These are phyloP conservation scores for Vigna nakashimae DNA, from an alignment of 306 rosid genomes.

Conservation along the genomic window DNA sequence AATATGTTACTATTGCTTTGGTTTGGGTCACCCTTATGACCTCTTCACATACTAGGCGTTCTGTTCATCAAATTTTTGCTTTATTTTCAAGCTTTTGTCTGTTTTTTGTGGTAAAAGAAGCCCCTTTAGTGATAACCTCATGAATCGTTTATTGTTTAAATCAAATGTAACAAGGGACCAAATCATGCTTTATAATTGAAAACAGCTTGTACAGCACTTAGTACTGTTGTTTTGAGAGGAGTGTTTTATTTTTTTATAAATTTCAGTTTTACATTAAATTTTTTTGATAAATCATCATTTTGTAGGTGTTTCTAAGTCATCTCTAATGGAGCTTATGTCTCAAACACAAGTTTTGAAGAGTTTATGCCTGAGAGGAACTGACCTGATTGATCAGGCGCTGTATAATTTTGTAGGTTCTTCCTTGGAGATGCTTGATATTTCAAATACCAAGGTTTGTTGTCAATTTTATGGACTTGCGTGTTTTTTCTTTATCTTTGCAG, in stretches of 20 bases:
- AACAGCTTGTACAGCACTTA: conserved; percentile 25
- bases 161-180: conserved; percentile 12
- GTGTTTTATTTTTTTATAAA: conserved; percentile 29
- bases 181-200: conserved; percentile 28
- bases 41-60: conserved; percentile 17
- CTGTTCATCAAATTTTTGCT: conserved; percentile 9
- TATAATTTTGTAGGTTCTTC: conserved; percentile 67
- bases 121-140: conserved; percentile 2
- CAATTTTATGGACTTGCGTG: conserved; percentile 32
- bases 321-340: conserved; percentile 66
- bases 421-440: conserved; percentile 83
- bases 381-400: conserved; percentile 66
- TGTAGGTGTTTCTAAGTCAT: conserved; percentile 62
- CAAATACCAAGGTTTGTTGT: conserved; percentile 75
- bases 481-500: conserved; percentile 10
- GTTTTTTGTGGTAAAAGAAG: conserved; percentile 27
- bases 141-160: conserved; percentile 25
- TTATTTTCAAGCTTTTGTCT: conserved; percentile 31
- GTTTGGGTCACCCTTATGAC: conserved; percentile 21
- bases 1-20: conserved; percentile 14
- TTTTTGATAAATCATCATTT: conserved; percentile 34
- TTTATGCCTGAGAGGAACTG: conserved; percentile 75
- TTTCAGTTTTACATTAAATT: conserved; percentile 26
- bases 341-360: conserved; percentile 66
- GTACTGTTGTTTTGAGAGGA: conserved; percentile 28